These are phyloP conservation scores for Chaetomiaceae sp. DNA, from an alignment of 2,329 filamentous ascomycete species.

Conservation along the genomic window DNA sequence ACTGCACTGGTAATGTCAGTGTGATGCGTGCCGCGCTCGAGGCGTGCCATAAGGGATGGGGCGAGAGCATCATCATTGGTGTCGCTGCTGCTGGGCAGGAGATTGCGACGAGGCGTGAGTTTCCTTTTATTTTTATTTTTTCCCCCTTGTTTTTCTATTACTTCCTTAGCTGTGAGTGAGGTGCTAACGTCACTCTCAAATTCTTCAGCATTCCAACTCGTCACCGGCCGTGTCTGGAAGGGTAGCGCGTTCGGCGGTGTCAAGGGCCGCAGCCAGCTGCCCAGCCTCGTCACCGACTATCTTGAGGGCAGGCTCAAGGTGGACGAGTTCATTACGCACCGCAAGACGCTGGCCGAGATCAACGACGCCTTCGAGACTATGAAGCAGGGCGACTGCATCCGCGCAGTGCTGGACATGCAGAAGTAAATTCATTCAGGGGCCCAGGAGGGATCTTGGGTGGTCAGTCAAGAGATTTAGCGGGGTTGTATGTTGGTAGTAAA, in stretches of 20 bases:
- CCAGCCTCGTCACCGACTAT: conserved; percentile 84
- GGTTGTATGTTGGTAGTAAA: not conserved
- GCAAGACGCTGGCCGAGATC: conserved; percentile 75
- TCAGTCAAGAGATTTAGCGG: not conserved
- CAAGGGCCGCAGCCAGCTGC: conserved; percentile 92
- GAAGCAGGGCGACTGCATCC: conserved; percentile 96
- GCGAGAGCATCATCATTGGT: conserved; percentile 95
- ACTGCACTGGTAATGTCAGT: conserved; percentile 94
- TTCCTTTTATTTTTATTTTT: conserved; percentile 11
- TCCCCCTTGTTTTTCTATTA: too few relatives aligned
- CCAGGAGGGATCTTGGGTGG: too few relatives aligned
- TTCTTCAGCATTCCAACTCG: conserved; percentile 78
- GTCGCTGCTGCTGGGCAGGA: conserved; percentile 95
- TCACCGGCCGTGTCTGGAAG: conserved; percentile 96
- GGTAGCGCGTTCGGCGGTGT: conserved; percentile 97
- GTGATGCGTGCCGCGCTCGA: conserved; percentile 96
- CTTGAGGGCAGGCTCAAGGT: conserved; percentile 88
- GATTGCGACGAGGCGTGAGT: conserved; percentile 87
- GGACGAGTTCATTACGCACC: conserved; percentile 98
- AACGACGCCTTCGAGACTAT: conserved; percentile 86
- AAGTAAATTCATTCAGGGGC: conserved; percentile 23
- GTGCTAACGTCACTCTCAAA: too few relatives aligned
- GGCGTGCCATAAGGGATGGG: conserved; percentile 99
- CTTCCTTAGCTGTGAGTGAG: too few relatives aligned
- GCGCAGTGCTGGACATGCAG: conserved; percentile 75